A percentile compares a stretch with the other conserved stretches of the same genome.
Evolutionary conservation across 1,139 yeast species (phyloP).

Genomic region (Yamadazyma dendronema): DNA sequence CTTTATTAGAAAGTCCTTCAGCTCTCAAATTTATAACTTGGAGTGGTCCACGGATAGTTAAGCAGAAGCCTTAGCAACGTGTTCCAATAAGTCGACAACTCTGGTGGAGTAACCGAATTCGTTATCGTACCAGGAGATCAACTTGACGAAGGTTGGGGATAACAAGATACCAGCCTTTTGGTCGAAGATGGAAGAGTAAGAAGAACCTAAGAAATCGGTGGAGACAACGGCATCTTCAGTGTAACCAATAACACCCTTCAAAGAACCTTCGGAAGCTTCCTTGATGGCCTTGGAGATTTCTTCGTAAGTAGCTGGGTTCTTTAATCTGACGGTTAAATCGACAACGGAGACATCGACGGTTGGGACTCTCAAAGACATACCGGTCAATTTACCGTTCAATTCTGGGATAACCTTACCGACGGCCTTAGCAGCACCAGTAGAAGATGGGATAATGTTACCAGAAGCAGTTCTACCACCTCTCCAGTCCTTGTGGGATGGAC

Average conservation of each 20-base stretch:
- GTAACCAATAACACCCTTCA: conserved; percentile 79
- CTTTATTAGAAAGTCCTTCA: conserved; percentile 2
- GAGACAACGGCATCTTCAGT: conserved; percentile 87
- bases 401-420: conserved; percentile 89
- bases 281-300: conserved; percentile 72
- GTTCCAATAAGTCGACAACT: conserved; percentile 80
- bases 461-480: conserved; percentile 94
- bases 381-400: conserved; percentile 85
- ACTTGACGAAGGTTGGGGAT: conserved; percentile 80
- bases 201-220: conserved; percentile 76
- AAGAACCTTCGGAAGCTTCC: conserved; percentile 65
- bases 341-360: conserved; percentile 79
- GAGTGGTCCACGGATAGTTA: conserved; percentile 23
- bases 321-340: conserved; percentile 51
- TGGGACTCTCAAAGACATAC: conserved; percentile 87
- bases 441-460: conserved; percentile 85
- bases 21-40: conserved; percentile 7
- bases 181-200: conserved; percentile 80
- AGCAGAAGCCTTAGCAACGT: conserved; percentile 54
- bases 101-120: conserved; percentile 92
- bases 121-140: conserved; percentile 87
- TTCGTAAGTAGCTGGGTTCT: conserved; percentile 68
- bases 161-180: conserved; percentile 83
- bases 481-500: conserved; percentile 94
- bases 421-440: conserved; percentile 93